These are phyloP conservation scores for Ceratocystis eucalypticola DNA, from an alignment of 2,329 filamentous ascomycete genomes.

Conservation along the genomic window DNA sequence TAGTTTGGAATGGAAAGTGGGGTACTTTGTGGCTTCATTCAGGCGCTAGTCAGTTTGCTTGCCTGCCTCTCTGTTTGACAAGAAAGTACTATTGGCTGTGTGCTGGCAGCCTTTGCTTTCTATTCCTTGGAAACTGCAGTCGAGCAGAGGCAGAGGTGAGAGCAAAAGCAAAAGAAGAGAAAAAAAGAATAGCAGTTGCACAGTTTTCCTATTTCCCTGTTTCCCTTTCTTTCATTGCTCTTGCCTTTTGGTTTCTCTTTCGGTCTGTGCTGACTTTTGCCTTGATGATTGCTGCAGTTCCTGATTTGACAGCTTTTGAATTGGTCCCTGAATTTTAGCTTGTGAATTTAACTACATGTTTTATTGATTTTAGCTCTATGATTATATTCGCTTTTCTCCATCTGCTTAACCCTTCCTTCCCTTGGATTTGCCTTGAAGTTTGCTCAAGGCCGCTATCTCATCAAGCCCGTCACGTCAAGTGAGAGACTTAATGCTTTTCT, in stretches of 20 bases:
- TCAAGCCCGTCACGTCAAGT: background rate
- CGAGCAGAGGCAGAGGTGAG: background rate
- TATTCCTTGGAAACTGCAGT: background rate
- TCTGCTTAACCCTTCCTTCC: background rate
- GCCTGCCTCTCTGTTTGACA: background rate
- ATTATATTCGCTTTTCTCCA: background rate
- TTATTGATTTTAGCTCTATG: background rate
- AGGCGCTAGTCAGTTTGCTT: background rate
- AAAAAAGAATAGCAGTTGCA: background rate
- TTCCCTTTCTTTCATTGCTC: background rate
- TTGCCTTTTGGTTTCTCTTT: background rate
- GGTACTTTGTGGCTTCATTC: constrained; percentile 1
- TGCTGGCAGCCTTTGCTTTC: background rate
- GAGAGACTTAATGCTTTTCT: background rate
- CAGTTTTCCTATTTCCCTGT: background rate
- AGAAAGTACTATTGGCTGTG: background rate
- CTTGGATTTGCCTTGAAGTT: background rate
- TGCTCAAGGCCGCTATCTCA: background rate
- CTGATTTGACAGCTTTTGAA: constrained; percentile 5
- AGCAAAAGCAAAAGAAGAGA: no score
- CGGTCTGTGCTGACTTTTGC: constrained; percentile 8
- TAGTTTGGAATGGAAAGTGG: background rate
- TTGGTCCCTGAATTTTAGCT: constrained; percentile 3
- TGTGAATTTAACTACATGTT: background rate
- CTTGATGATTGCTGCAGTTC: background rate